These are phyloP conservation scores for Hevea brasiliensis DNA, from an alignment of 345 rosid species.

Conservation along the genomic window DNA sequence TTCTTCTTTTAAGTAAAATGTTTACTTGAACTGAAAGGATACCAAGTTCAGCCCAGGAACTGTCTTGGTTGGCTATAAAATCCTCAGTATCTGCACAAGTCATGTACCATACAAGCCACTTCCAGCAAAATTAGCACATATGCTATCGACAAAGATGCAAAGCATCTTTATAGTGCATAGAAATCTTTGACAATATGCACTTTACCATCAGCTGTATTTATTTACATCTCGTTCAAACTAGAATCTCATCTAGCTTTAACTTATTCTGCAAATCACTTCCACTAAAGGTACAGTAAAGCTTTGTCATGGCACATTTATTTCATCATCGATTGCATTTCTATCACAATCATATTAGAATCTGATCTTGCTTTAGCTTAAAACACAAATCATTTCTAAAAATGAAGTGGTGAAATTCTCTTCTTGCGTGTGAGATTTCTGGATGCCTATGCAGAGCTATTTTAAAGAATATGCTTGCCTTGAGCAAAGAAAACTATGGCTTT, in stretches of 20 bases:
- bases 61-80: too few species aligned
- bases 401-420: neutral
- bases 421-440: neutral
- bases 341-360: conserved; percentile 29
- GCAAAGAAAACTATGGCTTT: conserved; percentile 1
- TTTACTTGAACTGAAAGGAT: too few species aligned
- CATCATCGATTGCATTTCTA: neutral
- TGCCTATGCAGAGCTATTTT: conserved; percentile 2
- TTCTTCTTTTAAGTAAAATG: too few species aligned
- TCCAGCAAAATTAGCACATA: conserved; percentile 8
- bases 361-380: conserved; percentile 14
- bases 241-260: conserved; percentile 11
- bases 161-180: conserved; percentile 1
- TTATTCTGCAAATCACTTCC: conserved; percentile 4
- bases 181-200: conserved; percentile 6
- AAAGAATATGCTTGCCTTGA: conserved; percentile 17
- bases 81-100: neutral
- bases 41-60: too few species aligned
- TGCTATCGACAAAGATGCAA: conserved; percentile 7
- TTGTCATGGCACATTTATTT: neutral
- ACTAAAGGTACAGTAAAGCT: neutral
- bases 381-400: conserved; percentile 16
- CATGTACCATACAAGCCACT: neutral
- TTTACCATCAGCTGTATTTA: conserved; percentile 10
- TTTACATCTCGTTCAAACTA: neutral